A percentile compares a stretch with the other conserved stretches of the same genome.
phyloP scores from a whole-genome alignment of 2,329 filamentous ascomycete species.

The Claviceps paspali region DNA sequence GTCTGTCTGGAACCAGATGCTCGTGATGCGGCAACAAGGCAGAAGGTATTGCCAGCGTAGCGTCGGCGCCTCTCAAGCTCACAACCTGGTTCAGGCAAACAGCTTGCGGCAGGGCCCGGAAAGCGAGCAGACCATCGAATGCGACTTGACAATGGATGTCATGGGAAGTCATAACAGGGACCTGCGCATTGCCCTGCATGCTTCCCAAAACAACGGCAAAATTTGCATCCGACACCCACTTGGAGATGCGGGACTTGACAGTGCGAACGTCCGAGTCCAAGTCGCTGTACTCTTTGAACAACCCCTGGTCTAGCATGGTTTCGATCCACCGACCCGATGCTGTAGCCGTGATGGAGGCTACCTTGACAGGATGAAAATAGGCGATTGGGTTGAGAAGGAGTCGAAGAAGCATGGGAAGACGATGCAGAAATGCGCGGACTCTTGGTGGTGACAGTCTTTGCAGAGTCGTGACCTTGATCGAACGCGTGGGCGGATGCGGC shows the following conservation, averaged over 20 bases:
- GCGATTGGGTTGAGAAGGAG: slow-evolving; percentile 3
- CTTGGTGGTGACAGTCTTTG: not conserved
- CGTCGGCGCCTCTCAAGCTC: slow-evolving; percentile 1
- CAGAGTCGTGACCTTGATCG: slow-evolving; percentile 5
- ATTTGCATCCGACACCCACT: slow-evolving; percentile 3
- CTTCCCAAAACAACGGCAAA: slow-evolving; percentile 3
- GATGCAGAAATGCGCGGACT: slow-evolving; percentile 2
- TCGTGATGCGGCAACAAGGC: slow-evolving; percentile 5
- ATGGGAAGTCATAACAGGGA: not conserved
- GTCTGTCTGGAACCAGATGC: slow-evolving; percentile 3
- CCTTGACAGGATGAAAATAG: slow-evolving; percentile 3
- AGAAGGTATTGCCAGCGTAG: slow-evolving; percentile 1
- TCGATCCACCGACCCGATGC: slow-evolving; percentile 4
- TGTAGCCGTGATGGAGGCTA: slow-evolving; percentile 5
- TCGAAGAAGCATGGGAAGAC: slow-evolving; percentile 4
- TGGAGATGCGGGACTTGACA: slow-evolving; percentile 3
- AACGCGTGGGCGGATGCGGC: slow-evolving; percentile 4
- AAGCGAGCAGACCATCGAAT: slow-evolving; percentile 1
- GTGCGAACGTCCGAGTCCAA: slow-evolving; percentile 1
- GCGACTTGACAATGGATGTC: slow-evolving; percentile 3
- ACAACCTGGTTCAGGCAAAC: not conserved
- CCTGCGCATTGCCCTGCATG: slow-evolving; percentile 3
- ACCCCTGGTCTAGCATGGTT: slow-evolving; percentile 2
- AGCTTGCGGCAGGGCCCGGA: slow-evolving; percentile 1
- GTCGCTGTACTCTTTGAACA: slow-evolving; percentile 4